Evolutionary conservation across 441 rosid genomes (phyloP).

Genomic region (Erodium trifolium): DNA sequence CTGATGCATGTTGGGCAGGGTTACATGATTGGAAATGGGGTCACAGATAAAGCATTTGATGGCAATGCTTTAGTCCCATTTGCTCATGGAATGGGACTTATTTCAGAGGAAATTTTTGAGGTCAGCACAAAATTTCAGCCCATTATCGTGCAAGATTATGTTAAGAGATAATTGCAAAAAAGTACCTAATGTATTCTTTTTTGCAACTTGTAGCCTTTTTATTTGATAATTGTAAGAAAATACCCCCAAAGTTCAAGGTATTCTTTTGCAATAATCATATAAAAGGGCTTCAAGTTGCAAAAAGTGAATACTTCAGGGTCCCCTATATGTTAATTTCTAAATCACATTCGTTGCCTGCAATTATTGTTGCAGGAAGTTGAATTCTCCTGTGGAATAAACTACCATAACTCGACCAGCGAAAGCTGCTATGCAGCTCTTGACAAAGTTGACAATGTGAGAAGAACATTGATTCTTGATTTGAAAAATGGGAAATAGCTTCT

Average conservation of each 20-base stretch:
- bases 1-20: constrained; percentile 27
- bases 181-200: too few relatives aligned
- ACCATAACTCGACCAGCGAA: background rate
- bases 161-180: too few relatives aligned
- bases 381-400: constrained; percentile 28
- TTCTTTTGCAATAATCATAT: too few relatives aligned
- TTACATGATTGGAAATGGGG: constrained; percentile 47
- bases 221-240: too few relatives aligned
- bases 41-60: constrained; percentile 22
- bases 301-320: too few relatives aligned
- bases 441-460: constrained; percentile 27
- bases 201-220: too few relatives aligned
- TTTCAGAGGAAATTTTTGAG: constrained; percentile 37
- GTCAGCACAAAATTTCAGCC: constrained; percentile 14
- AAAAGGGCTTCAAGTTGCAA: too few relatives aligned
- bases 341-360: background rate
- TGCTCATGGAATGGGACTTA: constrained; percentile 46
- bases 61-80: constrained; percentile 37
- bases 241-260: too few relatives aligned
- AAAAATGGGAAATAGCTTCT: too few relatives aligned
- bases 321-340: background rate
- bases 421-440: constrained; percentile 19
- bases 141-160: too few relatives aligned
- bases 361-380: constrained; percentile 32
- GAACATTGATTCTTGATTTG: too few relatives aligned